Evolutionary conservation across 169 alveolate genomes (phyloP).

Genomic region (Miamiensis avidus): DNA sequence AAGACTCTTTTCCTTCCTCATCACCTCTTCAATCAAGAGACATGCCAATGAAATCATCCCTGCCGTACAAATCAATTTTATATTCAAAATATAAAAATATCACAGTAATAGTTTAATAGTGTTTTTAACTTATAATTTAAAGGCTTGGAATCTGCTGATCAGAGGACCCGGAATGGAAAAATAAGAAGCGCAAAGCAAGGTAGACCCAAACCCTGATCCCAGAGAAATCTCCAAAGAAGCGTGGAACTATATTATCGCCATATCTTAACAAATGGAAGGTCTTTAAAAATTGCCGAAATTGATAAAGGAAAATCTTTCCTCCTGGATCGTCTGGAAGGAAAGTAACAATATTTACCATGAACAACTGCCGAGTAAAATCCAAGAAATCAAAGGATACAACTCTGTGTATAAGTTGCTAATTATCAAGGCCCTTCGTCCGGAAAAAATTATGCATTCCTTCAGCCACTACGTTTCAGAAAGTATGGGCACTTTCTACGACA

Average conservation of each 20-base stretch:
- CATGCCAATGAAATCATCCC: constrained; percentile 52
- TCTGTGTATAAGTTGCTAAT: constrained; percentile 50
- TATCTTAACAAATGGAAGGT: constrained; percentile 19
- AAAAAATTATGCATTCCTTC: constrained; percentile 75
- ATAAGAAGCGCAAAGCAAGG: not conserved
- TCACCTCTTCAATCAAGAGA: constrained; percentile 81
- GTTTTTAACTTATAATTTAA: too few relatives aligned
- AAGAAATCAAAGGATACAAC: constrained; percentile 58
- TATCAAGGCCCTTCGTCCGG: constrained; percentile 78
- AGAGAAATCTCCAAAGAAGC: constrained; percentile 64
- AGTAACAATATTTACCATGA: constrained; percentile 63
- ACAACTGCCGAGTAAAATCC: constrained; percentile 69
- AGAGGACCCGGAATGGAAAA: constrained; percentile 9
- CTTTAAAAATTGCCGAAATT: constrained; percentile 70
- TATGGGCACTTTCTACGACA: constrained; percentile 63
- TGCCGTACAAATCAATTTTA: constrained; percentile 68
- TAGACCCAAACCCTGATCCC: constrained; percentile 74
- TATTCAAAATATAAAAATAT: constrained; percentile 43
- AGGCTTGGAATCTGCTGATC: constrained; percentile 77
- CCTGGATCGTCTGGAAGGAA: constrained; percentile 69
- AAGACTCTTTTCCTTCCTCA: constrained; percentile 87
- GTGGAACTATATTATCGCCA: constrained; percentile 75
- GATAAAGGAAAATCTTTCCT: constrained; percentile 63
- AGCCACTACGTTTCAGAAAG: constrained; percentile 66
- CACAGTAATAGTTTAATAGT: constrained; percentile 48